Evolutionary conservation across 257 asterid genomes (phyloP), one percentile per base, ranked within the genome.

Genomic region (Capsicum rhomboideum): DNA sequence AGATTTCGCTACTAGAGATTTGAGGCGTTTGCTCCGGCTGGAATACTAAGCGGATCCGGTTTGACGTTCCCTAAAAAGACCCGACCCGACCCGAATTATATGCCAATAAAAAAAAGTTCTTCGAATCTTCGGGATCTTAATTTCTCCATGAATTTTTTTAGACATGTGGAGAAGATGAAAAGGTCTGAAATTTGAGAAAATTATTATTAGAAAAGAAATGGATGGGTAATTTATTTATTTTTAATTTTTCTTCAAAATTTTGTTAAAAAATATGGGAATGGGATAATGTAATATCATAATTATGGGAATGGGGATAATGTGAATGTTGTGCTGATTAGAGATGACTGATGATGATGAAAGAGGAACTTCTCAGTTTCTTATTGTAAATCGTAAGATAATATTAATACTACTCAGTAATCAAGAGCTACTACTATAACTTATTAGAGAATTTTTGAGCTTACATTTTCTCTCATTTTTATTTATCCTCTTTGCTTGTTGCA

Each of bases 1-100:
- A 16, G 82, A 79, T 75, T 63, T 90, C 1, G 99, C 98, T 26
- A 83, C 88, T 6, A 84, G 91, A 83, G 88, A 86, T 79, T 79
- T 89, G 83, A 87, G 90, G 87, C 93, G 90, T 16, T 79, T 87
- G 88, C 90, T 90, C 68, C 86, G 90, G 12, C 89, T 87, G 31
- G 89, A 87, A 63, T 79, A 42, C 74, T 78, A 75, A 20, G 2
- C 14, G 26, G 61, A 75, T 75, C 44, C 44, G 49, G 10, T 20
- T 75, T 46, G 12, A 49, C 21, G 59, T 26, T 26, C 40, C 81
- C 80, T 74, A 21, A 72, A 74, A 31, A 29, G 21, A 28, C 0
- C 42, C 75, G 12, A 28, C 18, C 79, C 61, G 61, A 71, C 55
- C 79, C 17, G 61, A 74, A 34, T 0, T 14, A n/a, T 12, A 12